Conservation (phyloP, 2,329 filamentous ascomycete species). For the Colletotrichum agaves region DNA sequence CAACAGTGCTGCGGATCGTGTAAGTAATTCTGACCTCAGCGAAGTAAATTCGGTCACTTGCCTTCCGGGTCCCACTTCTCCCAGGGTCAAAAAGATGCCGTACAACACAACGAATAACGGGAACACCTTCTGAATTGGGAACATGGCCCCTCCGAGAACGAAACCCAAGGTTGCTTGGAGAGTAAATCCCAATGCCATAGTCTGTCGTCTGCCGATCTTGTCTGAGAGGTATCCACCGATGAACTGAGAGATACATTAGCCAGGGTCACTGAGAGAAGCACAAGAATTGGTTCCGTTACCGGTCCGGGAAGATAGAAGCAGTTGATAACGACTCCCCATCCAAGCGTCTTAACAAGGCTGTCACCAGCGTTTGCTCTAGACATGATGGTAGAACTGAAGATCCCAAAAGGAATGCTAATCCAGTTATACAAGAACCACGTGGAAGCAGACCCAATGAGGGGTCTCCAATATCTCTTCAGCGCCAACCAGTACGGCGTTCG, state of each 20-base stretch:
- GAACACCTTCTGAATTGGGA: constrained; percentile 56
- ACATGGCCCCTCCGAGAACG: constrained; percentile 59
- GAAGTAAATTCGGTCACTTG: constrained; percentile 28
- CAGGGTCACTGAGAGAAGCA: no score
- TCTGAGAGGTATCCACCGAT: constrained; percentile 60
- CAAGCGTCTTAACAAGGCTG: constrained; percentile 55
- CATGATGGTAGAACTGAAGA: constrained; percentile 65
- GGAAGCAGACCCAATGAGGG: constrained; percentile 57
- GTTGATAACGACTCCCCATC: constrained; percentile 59
- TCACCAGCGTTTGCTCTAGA: constrained; percentile 52
- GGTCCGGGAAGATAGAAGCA: constrained; percentile 61
- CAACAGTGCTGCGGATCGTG: constrained; percentile 45
- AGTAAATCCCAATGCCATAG: constrained; percentile 61
- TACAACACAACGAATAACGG: constrained; percentile 63
- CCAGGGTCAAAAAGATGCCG: constrained; percentile 59
- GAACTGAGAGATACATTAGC: constrained; percentile 40
- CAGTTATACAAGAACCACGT: constrained; percentile 67
- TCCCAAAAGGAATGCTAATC: constrained; percentile 64
- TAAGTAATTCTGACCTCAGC: not conserved
- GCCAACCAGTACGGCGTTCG: constrained; percentile 58
- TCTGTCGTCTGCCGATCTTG: constrained; percentile 59
- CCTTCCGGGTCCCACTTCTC: constrained; percentile 62
- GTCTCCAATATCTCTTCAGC: constrained; percentile 59
- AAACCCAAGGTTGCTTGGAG: constrained; percentile 59
- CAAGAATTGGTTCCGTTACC: no score